Conservation (phyloP, 768 basidiomycete genomes). For the Phanerochaete carnosa region DNA sequence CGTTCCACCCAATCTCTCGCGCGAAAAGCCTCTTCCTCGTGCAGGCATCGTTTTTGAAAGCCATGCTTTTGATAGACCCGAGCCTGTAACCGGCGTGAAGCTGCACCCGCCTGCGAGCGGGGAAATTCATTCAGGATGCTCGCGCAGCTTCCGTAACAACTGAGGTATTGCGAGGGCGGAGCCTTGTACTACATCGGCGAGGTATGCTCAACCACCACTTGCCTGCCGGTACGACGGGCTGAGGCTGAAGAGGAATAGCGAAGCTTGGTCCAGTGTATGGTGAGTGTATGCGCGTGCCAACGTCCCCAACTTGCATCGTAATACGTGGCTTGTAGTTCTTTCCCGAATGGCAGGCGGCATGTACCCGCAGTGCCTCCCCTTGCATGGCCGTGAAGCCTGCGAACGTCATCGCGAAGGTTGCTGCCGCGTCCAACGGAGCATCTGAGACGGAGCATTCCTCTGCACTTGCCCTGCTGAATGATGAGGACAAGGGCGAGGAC, state of each 20-base stretch:
- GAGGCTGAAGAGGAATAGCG: background rate
- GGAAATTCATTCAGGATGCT: constrained; percentile 10
- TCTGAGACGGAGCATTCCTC: background rate
- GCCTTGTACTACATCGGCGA: constrained; percentile 6
- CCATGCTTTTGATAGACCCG: constrained; percentile 3
- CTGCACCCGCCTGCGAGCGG: constrained; percentile 12
- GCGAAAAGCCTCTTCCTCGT: background rate
- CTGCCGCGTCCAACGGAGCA: background rate
- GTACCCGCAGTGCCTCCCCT: constrained; percentile 9
- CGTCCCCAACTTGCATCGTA: background rate
- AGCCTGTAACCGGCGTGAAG: constrained; percentile 12
- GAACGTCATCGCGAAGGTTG: constrained; percentile 1
- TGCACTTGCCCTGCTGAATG: background rate
- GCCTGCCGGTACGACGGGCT: constrained; percentile 9
- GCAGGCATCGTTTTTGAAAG: constrained; percentile 1
- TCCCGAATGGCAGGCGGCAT: constrained; percentile 9
- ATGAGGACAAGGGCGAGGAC: background rate
- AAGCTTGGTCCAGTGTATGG: constrained; percentile 14
- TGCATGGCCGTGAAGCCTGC: constrained; percentile 8
- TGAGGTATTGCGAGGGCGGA: constrained; percentile 14
- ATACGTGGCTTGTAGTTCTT: constrained; percentile 6
- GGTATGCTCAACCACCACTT: constrained; percentile 12
- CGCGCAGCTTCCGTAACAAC: background rate
- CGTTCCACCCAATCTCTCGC: background rate
- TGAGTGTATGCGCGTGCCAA: background rate